These are phyloP conservation scores for Hymenoscyphus fructigenus DNA, from an alignment of 2,329 filamentous ascomycete genomes.

Conservation along the genomic window DNA sequence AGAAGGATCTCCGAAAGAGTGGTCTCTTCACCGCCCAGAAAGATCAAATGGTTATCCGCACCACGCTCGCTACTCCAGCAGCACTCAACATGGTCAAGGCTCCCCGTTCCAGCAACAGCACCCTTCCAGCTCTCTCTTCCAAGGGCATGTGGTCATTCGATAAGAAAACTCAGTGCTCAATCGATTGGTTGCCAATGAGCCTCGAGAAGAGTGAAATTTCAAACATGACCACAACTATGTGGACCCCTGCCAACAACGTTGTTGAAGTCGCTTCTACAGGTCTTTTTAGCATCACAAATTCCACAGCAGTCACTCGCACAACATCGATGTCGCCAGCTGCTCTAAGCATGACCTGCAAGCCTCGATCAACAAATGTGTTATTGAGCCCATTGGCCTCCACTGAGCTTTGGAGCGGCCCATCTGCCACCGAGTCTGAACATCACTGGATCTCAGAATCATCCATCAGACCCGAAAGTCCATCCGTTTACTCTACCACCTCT, in stretches of 20 bases:
- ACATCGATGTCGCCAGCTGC: slow-evolving; percentile 28
- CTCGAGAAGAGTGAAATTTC: not conserved
- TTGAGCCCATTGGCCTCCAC: slow-evolving; percentile 26
- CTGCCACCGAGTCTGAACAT: slow-evolving; percentile 23
- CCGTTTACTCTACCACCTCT: slow-evolving; percentile 31
- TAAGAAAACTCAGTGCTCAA: slow-evolving; percentile 4
- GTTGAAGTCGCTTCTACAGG: slow-evolving; percentile 12
- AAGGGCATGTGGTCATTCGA: slow-evolving; percentile 24
- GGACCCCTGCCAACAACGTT: slow-evolving; percentile 15
- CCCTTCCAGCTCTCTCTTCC: slow-evolving; percentile 22
- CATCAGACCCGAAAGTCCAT: slow-evolving; percentile 32
- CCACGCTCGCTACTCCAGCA: slow-evolving; percentile 25
- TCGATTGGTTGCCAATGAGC: slow-evolving; percentile 17
- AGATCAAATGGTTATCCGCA: slow-evolving; percentile 19
- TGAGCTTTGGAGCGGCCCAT: slow-evolving; percentile 29
- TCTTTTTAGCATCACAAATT: slow-evolving; percentile 23
- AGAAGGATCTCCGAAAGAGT: slow-evolving; percentile 5
- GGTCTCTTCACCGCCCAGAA: slow-evolving; percentile 26
- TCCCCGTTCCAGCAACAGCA: slow-evolving; percentile 15
- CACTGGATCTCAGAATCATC: slow-evolving; percentile 39
- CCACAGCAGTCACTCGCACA: slow-evolving; percentile 23
- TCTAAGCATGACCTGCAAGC: slow-evolving; percentile 28
- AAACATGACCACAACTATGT: slow-evolving; percentile 14
- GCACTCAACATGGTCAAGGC: slow-evolving; percentile 22
- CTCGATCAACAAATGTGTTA: slow-evolving; percentile 14